These are phyloP conservation scores for Colletotrichum lindemuthianum DNA, from an alignment of 2,329 filamentous ascomycete genomes.

Conservation along the genomic window DNA sequence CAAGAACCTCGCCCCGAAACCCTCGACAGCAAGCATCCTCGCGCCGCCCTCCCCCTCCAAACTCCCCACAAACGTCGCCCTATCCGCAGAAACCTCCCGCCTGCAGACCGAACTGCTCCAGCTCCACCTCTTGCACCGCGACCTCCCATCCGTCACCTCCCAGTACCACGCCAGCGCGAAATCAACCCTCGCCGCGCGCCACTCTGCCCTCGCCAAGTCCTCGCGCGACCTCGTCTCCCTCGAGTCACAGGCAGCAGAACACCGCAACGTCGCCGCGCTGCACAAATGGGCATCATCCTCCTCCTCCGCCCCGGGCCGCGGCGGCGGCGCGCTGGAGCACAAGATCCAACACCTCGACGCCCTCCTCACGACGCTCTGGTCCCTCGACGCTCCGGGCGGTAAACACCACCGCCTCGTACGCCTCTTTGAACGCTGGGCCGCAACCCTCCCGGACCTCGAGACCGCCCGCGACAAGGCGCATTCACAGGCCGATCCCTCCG, in stretches of 20 bases:
- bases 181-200: slow-evolving; percentile 56
- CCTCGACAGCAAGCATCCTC: slow-evolving; percentile 66
- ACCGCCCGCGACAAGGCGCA: slow-evolving; percentile 52
- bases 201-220: slow-evolving; percentile 50
- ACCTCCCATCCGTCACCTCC: slow-evolving; percentile 53
- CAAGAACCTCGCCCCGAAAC: slow-evolving; percentile 69
- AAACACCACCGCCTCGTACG: slow-evolving; percentile 64
- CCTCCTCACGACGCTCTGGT: slow-evolving; percentile 67
- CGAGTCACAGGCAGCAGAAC: slow-evolving; percentile 58
- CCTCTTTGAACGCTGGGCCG: slow-evolving; percentile 70
- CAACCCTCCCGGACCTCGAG: slow-evolving; percentile 57
- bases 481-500: slow-evolving; percentile 41
- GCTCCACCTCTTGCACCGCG: slow-evolving; percentile 70
- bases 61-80: slow-evolving; percentile 67
- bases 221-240: slow-evolving; percentile 46
- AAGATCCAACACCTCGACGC: slow-evolving; percentile 67
- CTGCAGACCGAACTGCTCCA: slow-evolving; percentile 74
- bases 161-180: slow-evolving; percentile 69
- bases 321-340: slow-evolving; percentile 57
- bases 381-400: slow-evolving; percentile 64
- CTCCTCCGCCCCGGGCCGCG: slow-evolving; percentile 31
- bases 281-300: slow-evolving; percentile 56
- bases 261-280: slow-evolving; percentile 62
- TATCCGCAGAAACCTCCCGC: slow-evolving; percentile 65
- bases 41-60: slow-evolving; percentile 71